Evolutionary conservation across 108 stramenopile species (phyloP), one percentile per base, ranked within the genome.

Genomic region (Cyclotella kingstonii): DNA sequence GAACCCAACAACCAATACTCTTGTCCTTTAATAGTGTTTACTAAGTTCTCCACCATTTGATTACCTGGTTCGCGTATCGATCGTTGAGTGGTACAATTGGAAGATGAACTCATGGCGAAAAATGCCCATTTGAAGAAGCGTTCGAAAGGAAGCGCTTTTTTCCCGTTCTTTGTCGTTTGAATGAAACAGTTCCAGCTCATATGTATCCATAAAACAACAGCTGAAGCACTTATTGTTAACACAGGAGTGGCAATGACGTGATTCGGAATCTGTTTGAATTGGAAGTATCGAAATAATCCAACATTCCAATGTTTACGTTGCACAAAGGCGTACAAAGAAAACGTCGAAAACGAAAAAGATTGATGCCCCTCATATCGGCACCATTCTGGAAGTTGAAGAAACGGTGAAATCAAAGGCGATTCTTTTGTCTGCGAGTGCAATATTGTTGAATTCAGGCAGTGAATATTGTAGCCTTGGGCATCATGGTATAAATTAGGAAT

Each of bases 221-320:
- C 89, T 9, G 25, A 22, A 21, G 43, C 35, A 52, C 84, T 73
- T 15, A 85, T 34, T 1, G 56, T 5, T 22, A 90, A 45, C 22
- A 90, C 73, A 2, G 92, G 92, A 40, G 70, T 35, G 0, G 92
- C 92, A 47, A 94, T 67, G 14, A 90, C 38, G 58, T 90, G 90
- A 51, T 94, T 94, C 25, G 92, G 92, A 31, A 90, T 73, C 63
- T 94, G 89, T 57, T 85, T 86, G 54, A 69, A 26, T 53, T 86
- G 70, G 49, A 75, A 94, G 70, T 94, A 94, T 14, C 75, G 77
- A 31, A 94, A 71, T 5, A 87, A 71, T 5, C 92, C 92, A 4
- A 94, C 89, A 70, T 94, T 90, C 92, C 92, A 94, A 54, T 94
- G 84, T 60, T 84, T 76, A 35, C 67, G 56, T 73, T 94, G 92